Conservation (phyloP, 1,284 basidiomycete genomes). For the Ceratobasidium sp. region DNA sequence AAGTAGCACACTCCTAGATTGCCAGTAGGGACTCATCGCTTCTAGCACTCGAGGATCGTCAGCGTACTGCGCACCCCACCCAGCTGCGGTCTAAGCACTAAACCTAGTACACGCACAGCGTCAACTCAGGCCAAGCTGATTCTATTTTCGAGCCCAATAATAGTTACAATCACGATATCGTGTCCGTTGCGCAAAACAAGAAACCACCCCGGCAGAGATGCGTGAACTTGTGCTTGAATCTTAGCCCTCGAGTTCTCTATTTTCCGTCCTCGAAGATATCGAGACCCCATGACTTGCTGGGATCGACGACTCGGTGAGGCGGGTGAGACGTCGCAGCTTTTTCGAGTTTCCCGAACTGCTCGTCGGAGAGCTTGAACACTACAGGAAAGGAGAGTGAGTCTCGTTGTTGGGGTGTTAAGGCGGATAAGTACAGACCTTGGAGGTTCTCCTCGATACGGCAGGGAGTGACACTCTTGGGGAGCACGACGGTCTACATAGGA, state of each 20-base stretch:
- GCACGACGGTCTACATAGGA: conserved; percentile 52
- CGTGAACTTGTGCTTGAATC: too few relatives aligned
- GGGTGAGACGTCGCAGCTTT: conserved; percentile 69
- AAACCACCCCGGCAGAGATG: too few relatives aligned
- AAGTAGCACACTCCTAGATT: too few relatives aligned
- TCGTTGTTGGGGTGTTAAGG: neutral
- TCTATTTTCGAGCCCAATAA: too few relatives aligned
- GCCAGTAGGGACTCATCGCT: too few relatives aligned
- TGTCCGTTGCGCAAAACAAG: too few relatives aligned
- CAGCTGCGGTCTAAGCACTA: too few relatives aligned
- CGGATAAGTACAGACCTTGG: conserved; percentile 41
- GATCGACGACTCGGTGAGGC: conserved; percentile 70
- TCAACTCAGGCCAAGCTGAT: too few relatives aligned
- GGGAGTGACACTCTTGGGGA: conserved; percentile 62
- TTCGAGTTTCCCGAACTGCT: conserved; percentile 72
- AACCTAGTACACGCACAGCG: too few relatives aligned
- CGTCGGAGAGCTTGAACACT: conserved; percentile 69
- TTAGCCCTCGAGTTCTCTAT: neutral
- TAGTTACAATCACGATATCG: too few relatives aligned
- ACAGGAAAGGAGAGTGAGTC: neutral
- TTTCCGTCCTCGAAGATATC: conserved; percentile 68
- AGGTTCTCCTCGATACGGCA: conserved; percentile 55
- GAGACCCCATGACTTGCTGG: conserved; percentile 72
- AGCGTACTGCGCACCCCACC: too few relatives aligned
- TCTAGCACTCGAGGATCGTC: too few relatives aligned